Evolutionary conservation across 305 asterid genomes (phyloP), one percentile per base, ranked within the genome.

Genomic region (Stenogyne calaminthoides): DNA sequence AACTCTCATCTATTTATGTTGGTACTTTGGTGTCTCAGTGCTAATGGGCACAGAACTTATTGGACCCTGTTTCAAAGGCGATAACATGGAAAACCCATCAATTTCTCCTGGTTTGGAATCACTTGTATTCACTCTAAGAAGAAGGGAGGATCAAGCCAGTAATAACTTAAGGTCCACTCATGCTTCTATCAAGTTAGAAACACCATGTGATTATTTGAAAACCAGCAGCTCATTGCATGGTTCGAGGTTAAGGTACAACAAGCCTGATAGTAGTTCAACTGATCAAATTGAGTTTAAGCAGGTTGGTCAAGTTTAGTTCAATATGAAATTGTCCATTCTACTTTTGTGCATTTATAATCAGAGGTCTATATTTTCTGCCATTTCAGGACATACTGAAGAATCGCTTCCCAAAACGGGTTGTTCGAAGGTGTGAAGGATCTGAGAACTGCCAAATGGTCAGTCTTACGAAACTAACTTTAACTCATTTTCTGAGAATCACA

Each of bases 31-130:
- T 58, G 70, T 81, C 67, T 59, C 85, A 86, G 86, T 74, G 74
- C 67, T 64, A 72, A 89, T 84, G 95, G 93, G 91, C 76, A 87
- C 88, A 2, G 85, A 89, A 80, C 88, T 91, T 74, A 81, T 82
- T 60, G 86, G 89, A 56, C 84, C 82, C 77, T 72, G 87, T 75
- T 79, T 80, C 62, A 84, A 88, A 77, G 95, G 87, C 69, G 97
- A 91, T 77, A 84, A 78, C 80, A 84, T 90, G 94, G 91, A 88
- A 47, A 78, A 78, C 18, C 67, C 91, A 67, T 71, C 87, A 59
- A 84, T 91, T 78, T 96, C 97, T 8, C 96, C 98, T 63, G 97
- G 97, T 66, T 90, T 94, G 72, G 97, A 91, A 85, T 83, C 97
- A 69, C 80, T 86, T 76, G 86, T 78, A 12, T 82, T 89, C 82